Base-by-base conservation (phyloP, 2,329 filamentous ascomycete species). In the Orbilia javanica region DNA sequence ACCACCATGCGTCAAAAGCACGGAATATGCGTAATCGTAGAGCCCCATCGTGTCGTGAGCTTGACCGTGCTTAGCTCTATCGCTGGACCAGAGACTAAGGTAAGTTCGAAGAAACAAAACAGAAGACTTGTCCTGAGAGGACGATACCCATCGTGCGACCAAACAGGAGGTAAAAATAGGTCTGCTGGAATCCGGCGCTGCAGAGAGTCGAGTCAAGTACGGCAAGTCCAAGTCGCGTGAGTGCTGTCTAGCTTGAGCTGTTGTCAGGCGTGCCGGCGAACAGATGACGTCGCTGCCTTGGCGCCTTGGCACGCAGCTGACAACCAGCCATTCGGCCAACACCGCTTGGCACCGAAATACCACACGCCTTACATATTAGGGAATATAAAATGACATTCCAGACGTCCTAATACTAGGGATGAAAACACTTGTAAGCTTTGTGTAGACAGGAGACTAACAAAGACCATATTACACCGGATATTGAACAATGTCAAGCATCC, bases 11-110 rank as follows among this genome's bases (percentile, higher is more conserved):
- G 44, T 39, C 15, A 77, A 44, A 3, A 55, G 75, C 50, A 80
- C 79, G 36, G 79, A 80, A 48, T 68, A 74, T 31, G 80, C 62
- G 50, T 77, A 78, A 29, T 79, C 62, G 65, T 79, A 67, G 20
- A 77, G 20, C 20, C 66, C 73, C 73, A 77, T 75, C 64, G n/a
- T 18, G 46, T 44, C 46, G 27, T 50, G 29, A 36, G 36, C 34
- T 36, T 6, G 55, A 42, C 42, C 34, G 20, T 42, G 34, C 11
- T 10, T 22, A 57, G 39, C 22, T 39, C 36, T 52, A 46, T 50
- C 52, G 34, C 29, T n/a, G 44, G 25, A 62, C 20, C 53, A 20
- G 39, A 55, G 22, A 5, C 11, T 44, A n/a, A 20, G 36, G 53
- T 29, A 11, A 48, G 44, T 57, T 65, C 22, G 25, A 36, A 65